These are phyloP conservation scores for Cadophora sp. DNA, from an alignment of 2,329 filamentous ascomycete genomes.

Conservation along the genomic window DNA sequence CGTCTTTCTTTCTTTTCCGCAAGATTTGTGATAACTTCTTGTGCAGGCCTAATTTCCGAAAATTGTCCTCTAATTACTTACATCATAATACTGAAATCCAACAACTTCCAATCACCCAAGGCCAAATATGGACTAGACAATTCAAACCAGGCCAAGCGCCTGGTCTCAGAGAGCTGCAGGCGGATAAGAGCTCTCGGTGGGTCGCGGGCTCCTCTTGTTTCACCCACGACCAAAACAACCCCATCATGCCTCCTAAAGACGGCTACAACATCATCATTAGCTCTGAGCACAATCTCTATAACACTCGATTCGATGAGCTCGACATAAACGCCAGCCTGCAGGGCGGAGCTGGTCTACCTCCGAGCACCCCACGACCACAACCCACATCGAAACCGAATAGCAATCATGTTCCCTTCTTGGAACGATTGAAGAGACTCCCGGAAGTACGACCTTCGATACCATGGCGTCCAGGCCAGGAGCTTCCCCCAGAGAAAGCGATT, in stretches of 20 bases:
- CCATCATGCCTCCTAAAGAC: slow-evolving; percentile 18
- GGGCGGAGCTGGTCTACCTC: background rate
- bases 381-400: slow-evolving; percentile 13
- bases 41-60: background rate
- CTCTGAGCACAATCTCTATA: slow-evolving; percentile 15
- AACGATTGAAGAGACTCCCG: slow-evolving; percentile 30
- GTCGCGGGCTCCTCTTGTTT: slow-evolving; percentile 11
- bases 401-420: slow-evolving; percentile 30
- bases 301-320: slow-evolving; percentile 13
- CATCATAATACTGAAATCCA: background rate
- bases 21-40: no score
- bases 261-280: slow-evolving; percentile 7
- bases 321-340: slow-evolving; percentile 13
- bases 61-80: background rate
- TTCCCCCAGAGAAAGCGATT: slow-evolving; percentile 35
- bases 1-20: no score
- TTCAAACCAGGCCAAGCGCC: background rate
- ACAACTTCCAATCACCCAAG: background rate
- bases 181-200: no score
- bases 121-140: background rate
- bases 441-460: slow-evolving; percentile 35
- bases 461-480: slow-evolving; percentile 38
- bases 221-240: slow-evolving; percentile 12
- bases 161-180: no score
- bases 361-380: background rate